phyloP scores from a whole-genome alignment of 2,329 filamentous ascomycete species.

The Apiospora pterosperma region DNA sequence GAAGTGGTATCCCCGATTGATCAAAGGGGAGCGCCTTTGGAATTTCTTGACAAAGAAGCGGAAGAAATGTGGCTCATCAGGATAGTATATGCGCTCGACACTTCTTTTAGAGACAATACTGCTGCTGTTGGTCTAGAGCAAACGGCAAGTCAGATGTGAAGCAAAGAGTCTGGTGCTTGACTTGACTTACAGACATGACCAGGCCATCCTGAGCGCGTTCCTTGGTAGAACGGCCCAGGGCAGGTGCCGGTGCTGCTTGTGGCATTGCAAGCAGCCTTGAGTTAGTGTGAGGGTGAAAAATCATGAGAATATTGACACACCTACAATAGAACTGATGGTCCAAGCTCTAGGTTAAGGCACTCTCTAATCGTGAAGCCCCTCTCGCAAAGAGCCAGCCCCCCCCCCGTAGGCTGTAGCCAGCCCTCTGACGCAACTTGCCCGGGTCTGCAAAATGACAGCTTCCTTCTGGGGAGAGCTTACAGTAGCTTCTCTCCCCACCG shows the following conservation, averaged over 20 bases:
- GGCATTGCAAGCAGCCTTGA: neutral
- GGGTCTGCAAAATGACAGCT: neutral
- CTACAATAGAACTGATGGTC: neutral
- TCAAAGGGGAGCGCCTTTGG: constrained; percentile 78
- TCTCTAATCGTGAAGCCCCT: neutral
- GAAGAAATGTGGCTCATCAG: constrained; percentile 76
- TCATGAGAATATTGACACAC: neutral
- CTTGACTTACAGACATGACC: constrained; percentile 47
- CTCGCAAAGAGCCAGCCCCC: neutral
- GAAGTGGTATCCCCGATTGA: constrained; percentile 87
- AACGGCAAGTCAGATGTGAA: neutral
- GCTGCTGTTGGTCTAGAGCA: constrained; percentile 73
- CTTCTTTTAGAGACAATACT: constrained; percentile 91
- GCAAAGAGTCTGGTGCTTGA: neutral
- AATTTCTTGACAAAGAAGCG: constrained; percentile 84
- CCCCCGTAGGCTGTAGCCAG: too few species aligned
- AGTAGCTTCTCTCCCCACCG: neutral
- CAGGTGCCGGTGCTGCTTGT: neutral
- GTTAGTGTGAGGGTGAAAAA: neutral
- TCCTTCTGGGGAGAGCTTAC: neutral
- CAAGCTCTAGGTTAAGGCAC: neutral
- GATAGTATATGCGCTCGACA: constrained; percentile 84
- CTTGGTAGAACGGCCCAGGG: constrained; percentile 17
- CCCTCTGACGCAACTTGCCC: constrained; percentile 1
- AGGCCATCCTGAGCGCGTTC: constrained; percentile 41